Evolutionary conservation across 768 basidiomycete species (phyloP), one percentile per base, ranked within the genome.

Genomic region (Trametopsis cervina): DNA sequence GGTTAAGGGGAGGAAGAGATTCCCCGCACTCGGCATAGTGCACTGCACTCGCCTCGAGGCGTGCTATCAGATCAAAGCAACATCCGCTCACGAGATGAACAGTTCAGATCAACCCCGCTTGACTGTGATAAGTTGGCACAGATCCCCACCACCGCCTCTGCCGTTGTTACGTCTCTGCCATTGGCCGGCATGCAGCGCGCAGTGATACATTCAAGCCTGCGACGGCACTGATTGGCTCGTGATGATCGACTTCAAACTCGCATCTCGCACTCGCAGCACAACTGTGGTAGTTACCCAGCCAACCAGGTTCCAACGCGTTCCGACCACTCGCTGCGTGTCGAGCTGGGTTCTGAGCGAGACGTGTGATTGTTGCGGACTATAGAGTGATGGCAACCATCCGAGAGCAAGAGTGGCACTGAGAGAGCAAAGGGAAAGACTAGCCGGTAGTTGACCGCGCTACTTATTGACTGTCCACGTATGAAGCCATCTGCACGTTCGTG

Each of bases 351-450:
- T 33, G 9, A 7, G 29, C 15, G 17, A 42, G 41, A 42, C 10
- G 39, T 40, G 39, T 20, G 41, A 42, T 42, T 15, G 41, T 42
- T 42, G 41, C 41, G 10, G 11, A 24, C 22, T n/a, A 10, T 23
- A 21, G 41, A 42, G 2, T 42, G 41, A 42, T 42, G 41, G 41
- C 41, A 42, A 42, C 41, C 18, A 10, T 22, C 17, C n/a, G 39
- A 18, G 39, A 25, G 13, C 20, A 5, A 24, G 41, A 6, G 25
- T 15, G 22, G 5, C 25, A 15, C 9, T 23, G 2, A 18, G 21
- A 9, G 17, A 13, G 41, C 18, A n/a, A n/a, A n/a, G n/a, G n/a
- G n/a, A n/a, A n/a, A n/a, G 15, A 33, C 29, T 7, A 33, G 29
- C 15, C 15, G 29, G 29, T 15, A 7, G 29, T 33, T 33, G 29